Conservation (phyloP, 164 flowering plant species). For the Macadamia tetraphylla region DNA sequence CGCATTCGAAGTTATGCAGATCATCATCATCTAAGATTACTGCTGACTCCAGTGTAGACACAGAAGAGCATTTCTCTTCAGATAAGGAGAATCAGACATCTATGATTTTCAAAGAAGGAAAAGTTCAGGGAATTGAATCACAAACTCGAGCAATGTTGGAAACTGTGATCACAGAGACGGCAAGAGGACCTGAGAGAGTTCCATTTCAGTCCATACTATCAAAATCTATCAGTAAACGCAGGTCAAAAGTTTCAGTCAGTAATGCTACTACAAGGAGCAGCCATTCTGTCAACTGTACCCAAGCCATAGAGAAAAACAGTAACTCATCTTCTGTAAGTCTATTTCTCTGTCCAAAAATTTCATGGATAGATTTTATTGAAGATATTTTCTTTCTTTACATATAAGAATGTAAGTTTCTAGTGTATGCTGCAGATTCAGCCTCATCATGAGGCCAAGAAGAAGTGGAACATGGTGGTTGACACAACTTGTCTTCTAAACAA, state of each 20-base stretch:
- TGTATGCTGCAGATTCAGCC: constrained; percentile 33
- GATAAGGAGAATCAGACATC: constrained; percentile 58
- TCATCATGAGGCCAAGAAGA: constrained; percentile 23
- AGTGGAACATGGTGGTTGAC: constrained; percentile 84
- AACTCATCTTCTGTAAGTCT: constrained; percentile 28
- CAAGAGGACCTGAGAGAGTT: constrained; percentile 35
- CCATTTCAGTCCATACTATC: constrained; percentile 59
- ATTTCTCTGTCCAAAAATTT: neutral
- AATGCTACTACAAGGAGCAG: constrained; percentile 22
- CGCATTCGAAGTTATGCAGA: constrained; percentile 13
- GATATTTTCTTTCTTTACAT: neutral
- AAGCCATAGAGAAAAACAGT: constrained; percentile 15
- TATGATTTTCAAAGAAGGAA: constrained; percentile 19
- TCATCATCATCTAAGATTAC: constrained; percentile 25
- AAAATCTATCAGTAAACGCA: constrained; percentile 26
- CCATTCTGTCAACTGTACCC: constrained; percentile 23
- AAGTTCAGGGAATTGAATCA: constrained; percentile 15
- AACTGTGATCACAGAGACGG: constrained; percentile 13
- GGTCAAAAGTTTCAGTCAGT: constrained; percentile 22
- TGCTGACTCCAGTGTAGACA: constrained; percentile 5
- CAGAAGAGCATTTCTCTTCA: constrained; percentile 19
- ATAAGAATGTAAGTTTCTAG: neutral
- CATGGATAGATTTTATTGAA: neutral
- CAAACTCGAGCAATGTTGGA: constrained; percentile 16
- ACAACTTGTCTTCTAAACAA: constrained; percentile 50